A percentile compares a stretch with the other conserved stretches of the same genome.
These are phyloP conservation scores for Aspergillus puulaauensis DNA, from an alignment of 2,329 filamentous ascomycete genomes.

Conservation along the genomic window DNA sequence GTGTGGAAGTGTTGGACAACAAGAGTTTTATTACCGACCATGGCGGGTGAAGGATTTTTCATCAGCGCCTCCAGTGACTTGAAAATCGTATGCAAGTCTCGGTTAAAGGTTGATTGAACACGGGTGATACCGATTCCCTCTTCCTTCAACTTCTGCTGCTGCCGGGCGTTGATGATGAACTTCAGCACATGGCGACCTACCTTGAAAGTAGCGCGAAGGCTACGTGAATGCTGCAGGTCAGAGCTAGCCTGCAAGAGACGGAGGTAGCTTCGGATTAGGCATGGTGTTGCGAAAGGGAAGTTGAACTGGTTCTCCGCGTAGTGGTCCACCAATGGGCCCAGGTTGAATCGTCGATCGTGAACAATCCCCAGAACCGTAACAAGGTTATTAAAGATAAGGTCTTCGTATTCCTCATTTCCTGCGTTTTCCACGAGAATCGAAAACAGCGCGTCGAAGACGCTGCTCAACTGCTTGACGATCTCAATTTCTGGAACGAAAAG, in stretches of 20 bases:
- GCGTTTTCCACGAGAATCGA: slow-evolving; percentile 86
- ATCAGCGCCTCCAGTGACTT: slow-evolving; percentile 87
- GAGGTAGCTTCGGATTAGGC: slow-evolving; percentile 81
- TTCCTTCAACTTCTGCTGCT: slow-evolving; percentile 85
- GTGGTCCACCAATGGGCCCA: slow-evolving; percentile 84
- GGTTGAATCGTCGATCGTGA: slow-evolving; percentile 88
- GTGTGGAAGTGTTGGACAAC: slow-evolving; percentile 95
- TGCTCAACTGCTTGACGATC: slow-evolving; percentile 86
- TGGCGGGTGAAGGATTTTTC: slow-evolving; percentile 77
- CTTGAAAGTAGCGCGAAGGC: slow-evolving; percentile 88
- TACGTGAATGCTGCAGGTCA: slow-evolving; percentile 78
- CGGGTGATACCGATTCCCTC: slow-evolving; percentile 81
- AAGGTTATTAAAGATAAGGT: slow-evolving; percentile 85
- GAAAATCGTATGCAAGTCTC: slow-evolving; percentile 83
- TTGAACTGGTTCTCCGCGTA: slow-evolving; percentile 89
- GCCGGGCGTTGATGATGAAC: slow-evolving; percentile 87
- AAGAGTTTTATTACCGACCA: slow-evolving; percentile 92
- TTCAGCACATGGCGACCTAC: slow-evolving; percentile 90
- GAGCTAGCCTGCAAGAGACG: slow-evolving; percentile 78
- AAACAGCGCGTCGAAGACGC: slow-evolving; percentile 89
- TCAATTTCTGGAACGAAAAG: slow-evolving; percentile 96
- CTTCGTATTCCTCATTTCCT: slow-evolving; percentile 89
- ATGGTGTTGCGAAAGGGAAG: slow-evolving; percentile 88
- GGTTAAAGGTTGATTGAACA: slow-evolving; percentile 69
- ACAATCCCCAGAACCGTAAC: slow-evolving; percentile 90